Conservation (phyloP, 192 early-diverging fungal genomes). For the Coemansia sp. region DNA sequence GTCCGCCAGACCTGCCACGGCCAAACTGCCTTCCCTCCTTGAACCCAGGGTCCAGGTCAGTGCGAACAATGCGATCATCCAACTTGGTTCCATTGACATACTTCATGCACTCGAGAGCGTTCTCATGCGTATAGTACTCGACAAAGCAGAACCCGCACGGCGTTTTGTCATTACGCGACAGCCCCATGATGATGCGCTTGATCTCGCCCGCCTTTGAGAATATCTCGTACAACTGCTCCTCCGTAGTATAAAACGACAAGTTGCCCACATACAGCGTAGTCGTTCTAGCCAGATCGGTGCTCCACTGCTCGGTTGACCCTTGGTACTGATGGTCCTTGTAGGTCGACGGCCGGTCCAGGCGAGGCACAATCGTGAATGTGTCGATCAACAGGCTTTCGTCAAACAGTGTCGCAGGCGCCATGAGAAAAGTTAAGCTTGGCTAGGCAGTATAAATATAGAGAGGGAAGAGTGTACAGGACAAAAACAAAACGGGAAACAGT, state of each 20-base stretch:
- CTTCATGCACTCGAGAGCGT: slow-evolving; percentile 91
- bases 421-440: not conserved
- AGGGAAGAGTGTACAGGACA: slow-evolving; percentile 1
- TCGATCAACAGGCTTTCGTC: slow-evolving; percentile 30
- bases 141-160: slow-evolving; percentile 99
- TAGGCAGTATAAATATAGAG: not conserved
- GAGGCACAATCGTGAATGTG: slow-evolving; percentile 59
- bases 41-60: slow-evolving; percentile 95
- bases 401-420: slow-evolving; percentile 15
- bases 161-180: slow-evolving; percentile 88
- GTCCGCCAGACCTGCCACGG: slow-evolving; percentile 90
- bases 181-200: slow-evolving; percentile 98
- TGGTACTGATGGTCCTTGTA: slow-evolving; percentile 85
- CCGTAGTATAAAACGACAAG: slow-evolving; percentile 95
- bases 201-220: slow-evolving; percentile 97
- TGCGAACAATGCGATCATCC: slow-evolving; percentile 92
- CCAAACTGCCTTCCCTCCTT: slow-evolving; percentile 91
- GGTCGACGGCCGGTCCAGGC: slow-evolving; percentile 74
- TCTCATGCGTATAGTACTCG: slow-evolving; percentile 91
- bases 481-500: not conserved
- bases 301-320: slow-evolving; percentile 33
- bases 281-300: slow-evolving; percentile 45
- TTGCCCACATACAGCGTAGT: slow-evolving; percentile 96
- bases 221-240: slow-evolving; percentile 96
- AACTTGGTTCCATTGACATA: slow-evolving; percentile 93